Conservation (phyloP, 2,329 filamentous ascomycete genomes). For the Colletotrichum gigasporum region DNA sequence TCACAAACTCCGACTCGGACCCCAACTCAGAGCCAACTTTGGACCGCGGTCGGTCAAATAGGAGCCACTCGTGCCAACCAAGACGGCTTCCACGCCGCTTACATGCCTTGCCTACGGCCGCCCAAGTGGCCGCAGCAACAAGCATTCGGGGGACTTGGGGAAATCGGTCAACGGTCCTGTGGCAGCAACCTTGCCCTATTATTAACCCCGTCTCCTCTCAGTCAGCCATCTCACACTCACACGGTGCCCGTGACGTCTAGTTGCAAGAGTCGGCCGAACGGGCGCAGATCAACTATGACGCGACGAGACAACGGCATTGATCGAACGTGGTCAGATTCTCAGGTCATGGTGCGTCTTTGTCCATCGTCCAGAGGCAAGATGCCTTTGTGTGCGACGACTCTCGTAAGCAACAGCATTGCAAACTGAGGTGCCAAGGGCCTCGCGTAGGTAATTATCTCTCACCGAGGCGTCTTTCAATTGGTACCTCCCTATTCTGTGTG, state of each 20-base stretch:
- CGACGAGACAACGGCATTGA: background rate
- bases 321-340: slow-evolving; percentile 14
- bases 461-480: slow-evolving; percentile 5
- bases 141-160: background rate
- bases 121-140: background rate
- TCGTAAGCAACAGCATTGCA: background rate
- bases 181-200: slow-evolving; percentile 4
- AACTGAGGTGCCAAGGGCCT: background rate
- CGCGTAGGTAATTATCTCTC: background rate
- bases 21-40: background rate
- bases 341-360: background rate
- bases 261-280: background rate
- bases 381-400: no score
- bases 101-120: background rate
- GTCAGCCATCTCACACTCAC: no score
- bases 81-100: slow-evolving; percentile 17
- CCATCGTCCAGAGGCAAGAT: background rate
- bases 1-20: slow-evolving; percentile 8
- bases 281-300: background rate
- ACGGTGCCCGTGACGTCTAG: background rate
- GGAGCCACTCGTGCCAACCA: slow-evolving; percentile 4
- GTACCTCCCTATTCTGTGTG: background rate
- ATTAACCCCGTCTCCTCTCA: background rate
- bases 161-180: background rate
- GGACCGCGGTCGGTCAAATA: slow-evolving; percentile 2